Percentiles rank a stretch among this genome's conserved stretches.
Evolutionary conservation across 208 protist species (phyloP).

Genomic region (Leishmania lainsoni): DNA sequence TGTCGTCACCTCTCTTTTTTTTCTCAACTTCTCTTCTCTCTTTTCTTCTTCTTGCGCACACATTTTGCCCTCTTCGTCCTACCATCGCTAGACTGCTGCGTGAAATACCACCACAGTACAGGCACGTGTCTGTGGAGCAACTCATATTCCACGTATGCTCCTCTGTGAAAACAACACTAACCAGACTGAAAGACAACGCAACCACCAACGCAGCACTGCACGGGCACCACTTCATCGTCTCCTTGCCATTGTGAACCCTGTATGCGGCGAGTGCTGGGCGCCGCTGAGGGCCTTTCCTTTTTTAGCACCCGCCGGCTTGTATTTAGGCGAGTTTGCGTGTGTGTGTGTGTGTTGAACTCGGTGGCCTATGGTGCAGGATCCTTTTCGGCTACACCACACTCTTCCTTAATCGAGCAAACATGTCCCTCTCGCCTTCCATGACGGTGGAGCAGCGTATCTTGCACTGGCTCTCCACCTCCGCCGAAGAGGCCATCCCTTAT

Average conservation of each 20-base stretch:
- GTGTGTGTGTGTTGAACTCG: not conserved
- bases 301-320: not conserved
- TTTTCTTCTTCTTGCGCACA: not conserved
- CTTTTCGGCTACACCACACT: not conserved
- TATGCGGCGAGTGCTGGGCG: not conserved
- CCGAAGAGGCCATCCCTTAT: conserved; percentile 51
- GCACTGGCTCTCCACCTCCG: conserved; percentile 31
- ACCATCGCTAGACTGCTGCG: not conserved
- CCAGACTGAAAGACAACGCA: not conserved
- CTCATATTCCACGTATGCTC: not conserved
- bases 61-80: not conserved
- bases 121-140: not conserved
- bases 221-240: not conserved
- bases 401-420: not conserved
- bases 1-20: not conserved
- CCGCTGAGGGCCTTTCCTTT: not conserved
- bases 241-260: not conserved
- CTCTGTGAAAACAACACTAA: not conserved
- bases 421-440: conserved; percentile 7
- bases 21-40: not conserved
- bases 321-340: not conserved
- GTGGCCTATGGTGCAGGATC: too few relatives aligned
- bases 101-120: not conserved
- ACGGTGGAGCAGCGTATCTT: conserved; percentile 53
- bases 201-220: not conserved